Conservation (phyloP, 805 yeast species). For the Lipomyces spencermartinsiae region DNA sequence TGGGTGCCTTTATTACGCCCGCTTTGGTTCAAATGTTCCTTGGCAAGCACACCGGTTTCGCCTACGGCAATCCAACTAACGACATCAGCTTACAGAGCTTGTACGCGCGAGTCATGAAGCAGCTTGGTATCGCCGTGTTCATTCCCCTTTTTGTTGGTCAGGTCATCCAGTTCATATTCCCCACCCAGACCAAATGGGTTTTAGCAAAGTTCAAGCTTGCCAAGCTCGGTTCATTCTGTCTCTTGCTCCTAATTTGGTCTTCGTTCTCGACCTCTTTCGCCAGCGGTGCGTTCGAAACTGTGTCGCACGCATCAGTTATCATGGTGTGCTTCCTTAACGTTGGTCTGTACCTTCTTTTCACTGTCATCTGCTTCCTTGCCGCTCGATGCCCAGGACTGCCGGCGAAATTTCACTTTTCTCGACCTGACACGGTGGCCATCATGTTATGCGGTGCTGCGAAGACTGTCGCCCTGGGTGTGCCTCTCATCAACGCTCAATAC, state of each 20-base stretch:
- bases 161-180: slow-evolving; percentile 71
- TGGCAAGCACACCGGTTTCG: slow-evolving; percentile 59
- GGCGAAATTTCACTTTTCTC: slow-evolving; percentile 65
- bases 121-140: slow-evolving; percentile 81
- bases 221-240: slow-evolving; percentile 81
- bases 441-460: slow-evolving; percentile 93
- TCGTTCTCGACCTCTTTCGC: slow-evolving; percentile 63
- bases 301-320: slow-evolving; percentile 70
- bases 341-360: slow-evolving; percentile 79
- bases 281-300: slow-evolving; percentile 76
- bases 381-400: slow-evolving; percentile 67
- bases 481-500: slow-evolving; percentile 79
- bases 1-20: slow-evolving; percentile 89
- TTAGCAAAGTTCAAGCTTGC: slow-evolving; percentile 62
- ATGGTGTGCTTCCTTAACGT: slow-evolving; percentile 82
- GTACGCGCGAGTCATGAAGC: slow-evolving; percentile 82
- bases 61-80: slow-evolving; percentile 81
- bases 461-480: slow-evolving; percentile 90
- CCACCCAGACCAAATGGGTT: slow-evolving; percentile 67
- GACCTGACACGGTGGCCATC: slow-evolving; percentile 75
- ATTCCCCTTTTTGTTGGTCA: slow-evolving; percentile 91
- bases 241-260: slow-evolving; percentile 71
- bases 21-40: slow-evolving; percentile 78
- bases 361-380: slow-evolving; percentile 61
- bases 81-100: slow-evolving; percentile 52